Conservation (phyloP, 176 grass and related monocot genomes). For the Oryza nivara region DNA sequence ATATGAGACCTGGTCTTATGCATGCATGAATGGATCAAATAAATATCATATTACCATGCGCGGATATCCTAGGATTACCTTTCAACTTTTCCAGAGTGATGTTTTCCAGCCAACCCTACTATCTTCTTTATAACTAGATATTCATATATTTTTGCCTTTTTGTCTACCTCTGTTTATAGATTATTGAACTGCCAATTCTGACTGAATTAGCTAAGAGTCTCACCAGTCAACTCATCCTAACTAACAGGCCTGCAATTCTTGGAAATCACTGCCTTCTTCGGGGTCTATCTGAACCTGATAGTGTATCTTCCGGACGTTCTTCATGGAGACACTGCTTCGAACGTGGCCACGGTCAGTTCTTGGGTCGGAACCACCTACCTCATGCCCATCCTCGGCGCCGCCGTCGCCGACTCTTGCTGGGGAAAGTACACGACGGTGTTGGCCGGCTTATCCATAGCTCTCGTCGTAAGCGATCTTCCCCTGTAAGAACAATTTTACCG, state of each 20-base stretch:
- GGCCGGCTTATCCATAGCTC: slow-evolving; percentile 41
- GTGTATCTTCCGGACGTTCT: slow-evolving; percentile 77
- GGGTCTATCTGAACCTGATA: slow-evolving; percentile 58
- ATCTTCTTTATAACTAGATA: background rate
- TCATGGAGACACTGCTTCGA: slow-evolving; percentile 62
- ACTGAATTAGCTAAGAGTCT: background rate
- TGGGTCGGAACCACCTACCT: slow-evolving; percentile 63
- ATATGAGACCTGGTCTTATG: no score
- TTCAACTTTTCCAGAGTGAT: background rate
- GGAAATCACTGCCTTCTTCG: slow-evolving; percentile 58
- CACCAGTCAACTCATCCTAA: background rate
- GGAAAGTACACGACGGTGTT: slow-evolving; percentile 64
- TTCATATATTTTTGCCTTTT: no score
- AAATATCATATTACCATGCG: no score
- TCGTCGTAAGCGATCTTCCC: slow-evolving; percentile 46
- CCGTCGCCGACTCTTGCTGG: slow-evolving; percentile 61
- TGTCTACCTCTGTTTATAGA: background rate
- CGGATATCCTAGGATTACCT: no score
- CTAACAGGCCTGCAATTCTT: slow-evolving; percentile 64
- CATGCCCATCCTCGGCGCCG: slow-evolving; percentile 58
- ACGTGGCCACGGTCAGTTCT: slow-evolving; percentile 53
- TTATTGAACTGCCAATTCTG: background rate
- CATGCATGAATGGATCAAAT: no score
- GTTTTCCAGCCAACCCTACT: background rate
- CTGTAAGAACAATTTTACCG: no score